These are phyloP conservation scores for Fusarium abutilonis DNA, from an alignment of 2,329 filamentous ascomycete species.

Conservation along the genomic window DNA sequence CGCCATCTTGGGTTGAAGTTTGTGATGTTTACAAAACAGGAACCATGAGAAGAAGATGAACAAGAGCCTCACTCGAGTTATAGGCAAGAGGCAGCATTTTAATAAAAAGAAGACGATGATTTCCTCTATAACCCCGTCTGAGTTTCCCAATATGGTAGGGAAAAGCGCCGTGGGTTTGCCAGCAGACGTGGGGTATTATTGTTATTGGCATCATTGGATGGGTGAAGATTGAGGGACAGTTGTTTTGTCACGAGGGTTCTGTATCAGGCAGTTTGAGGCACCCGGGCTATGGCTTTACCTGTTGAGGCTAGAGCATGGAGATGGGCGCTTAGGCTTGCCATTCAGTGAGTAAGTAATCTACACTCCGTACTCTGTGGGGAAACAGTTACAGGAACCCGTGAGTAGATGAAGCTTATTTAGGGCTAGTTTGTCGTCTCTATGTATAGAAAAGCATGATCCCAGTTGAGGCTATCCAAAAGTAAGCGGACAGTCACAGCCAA, in stretches of 20 bases:
- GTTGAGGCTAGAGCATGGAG: slow-evolving; percentile 2
- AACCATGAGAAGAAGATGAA: not conserved
- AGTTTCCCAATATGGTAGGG: slow-evolving; percentile 9
- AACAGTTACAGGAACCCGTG: not conserved
- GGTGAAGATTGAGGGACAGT: not conserved
- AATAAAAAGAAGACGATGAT: slow-evolving; percentile 5
- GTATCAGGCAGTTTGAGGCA: slow-evolving; percentile 32
- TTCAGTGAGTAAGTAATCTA: not conserved
- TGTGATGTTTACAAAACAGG: not conserved
- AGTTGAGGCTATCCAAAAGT: not conserved
- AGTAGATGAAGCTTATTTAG: not conserved
- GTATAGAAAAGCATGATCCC: not conserved
- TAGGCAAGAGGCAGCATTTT: slow-evolving; percentile 3
- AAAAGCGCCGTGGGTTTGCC: slow-evolving; percentile 17
- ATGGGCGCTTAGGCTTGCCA: slow-evolving; percentile 29
- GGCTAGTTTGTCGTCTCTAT: not conserved
- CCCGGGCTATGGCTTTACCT: slow-evolving; percentile 4
- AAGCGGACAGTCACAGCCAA: not conserved
- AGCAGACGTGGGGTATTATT: slow-evolving; percentile 17
- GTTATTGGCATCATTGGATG: not conserved
- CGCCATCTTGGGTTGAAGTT: slow-evolving; percentile 31
- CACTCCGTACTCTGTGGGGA: slow-evolving; percentile 1
- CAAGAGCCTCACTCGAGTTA: slow-evolving; percentile 10
- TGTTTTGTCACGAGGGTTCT: slow-evolving; percentile 1
- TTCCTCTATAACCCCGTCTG: not conserved